Base-by-base conservation (phyloP, 441 rosid species). In the Erodium trifolium region DNA sequence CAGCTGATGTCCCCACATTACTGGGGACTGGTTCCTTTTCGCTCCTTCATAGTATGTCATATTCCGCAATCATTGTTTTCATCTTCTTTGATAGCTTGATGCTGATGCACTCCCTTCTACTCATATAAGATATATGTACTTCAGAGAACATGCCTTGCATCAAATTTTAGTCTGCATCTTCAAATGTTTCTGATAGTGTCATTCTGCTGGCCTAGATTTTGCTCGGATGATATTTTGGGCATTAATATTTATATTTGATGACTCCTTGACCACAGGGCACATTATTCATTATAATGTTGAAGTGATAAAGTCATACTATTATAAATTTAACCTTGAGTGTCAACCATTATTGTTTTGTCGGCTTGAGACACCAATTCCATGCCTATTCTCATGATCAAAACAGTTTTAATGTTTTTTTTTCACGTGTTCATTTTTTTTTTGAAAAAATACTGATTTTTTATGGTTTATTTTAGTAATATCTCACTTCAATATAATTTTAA, bases 1-100 rank as follows among this genome's bases (percentile, higher is more conserved):
- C 96, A 68, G 86, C 90, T 77, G 87, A 84, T 78, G 98, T 85
- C 77, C 99, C 99, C 73, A 91, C 98, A 11, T 78, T 93, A 77
- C 70, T 93, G 73, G 99, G 98, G 77, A 77, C 80, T 16, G 93
- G 92, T 63, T 83, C 92, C 68, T 96, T 93, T 82, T 96, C 99
- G 66, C 94, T 96, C 78, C 73, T 93, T 82, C 87, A 89, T 84
- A 63, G 99, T 94, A 85, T 63, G 97, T 87, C 83, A 78, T 83
- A 66, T 79, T 71, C 23, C 35, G n/a, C 11, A 35, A 19, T 64
- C 67, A 64, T 64, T 34, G 19, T 64, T 64, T 64, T 8, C 19
- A 51, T 51, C n/a, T 60, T 17, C 63, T 23, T 60, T 60, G 63
- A 55, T 55, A 55, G 19, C 34, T 59, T 23, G 19, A 18, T 59